Conservation (phyloP, 2,329 filamentous ascomycete species). For the Aspergillus oerlinghausenensis region DNA sequence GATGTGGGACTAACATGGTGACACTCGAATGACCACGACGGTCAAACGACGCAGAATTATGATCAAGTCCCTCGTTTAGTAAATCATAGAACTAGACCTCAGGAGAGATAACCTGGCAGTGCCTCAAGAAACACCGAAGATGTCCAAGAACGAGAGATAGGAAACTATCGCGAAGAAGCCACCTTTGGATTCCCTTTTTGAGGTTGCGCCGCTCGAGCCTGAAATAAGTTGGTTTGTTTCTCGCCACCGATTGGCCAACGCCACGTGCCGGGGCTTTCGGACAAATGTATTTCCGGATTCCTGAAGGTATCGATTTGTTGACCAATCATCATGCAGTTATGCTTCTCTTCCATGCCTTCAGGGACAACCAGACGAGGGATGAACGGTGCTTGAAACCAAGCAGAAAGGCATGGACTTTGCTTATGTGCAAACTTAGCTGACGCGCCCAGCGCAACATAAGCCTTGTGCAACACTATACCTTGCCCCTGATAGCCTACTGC, state of each 20-base stretch:
- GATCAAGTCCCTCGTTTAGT: constrained; percentile 9
- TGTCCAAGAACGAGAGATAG: constrained; percentile 1
- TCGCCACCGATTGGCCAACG: constrained; percentile 14
- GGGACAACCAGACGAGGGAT: too few species aligned
- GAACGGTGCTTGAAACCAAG: neutral
- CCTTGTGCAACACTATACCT: neutral
- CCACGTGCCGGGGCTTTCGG: constrained; percentile 12
- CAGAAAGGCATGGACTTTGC: neutral
- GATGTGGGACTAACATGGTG: constrained; percentile 26
- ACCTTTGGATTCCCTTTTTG: constrained; percentile 23
- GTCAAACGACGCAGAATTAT: constrained; percentile 19
- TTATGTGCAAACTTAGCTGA: neutral
- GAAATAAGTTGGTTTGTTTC: neutral
- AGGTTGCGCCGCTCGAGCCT: constrained; percentile 16
- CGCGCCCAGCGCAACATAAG: neutral
- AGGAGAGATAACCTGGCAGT: constrained; percentile 3
- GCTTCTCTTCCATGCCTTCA: neutral
- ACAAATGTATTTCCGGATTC: neutral
- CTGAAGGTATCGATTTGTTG: neutral
- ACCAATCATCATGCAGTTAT: neutral
- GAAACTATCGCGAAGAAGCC: constrained; percentile 19
- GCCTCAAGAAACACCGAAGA: neutral
- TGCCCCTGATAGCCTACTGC: neutral
- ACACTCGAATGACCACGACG: constrained; percentile 29
- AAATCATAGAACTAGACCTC: constrained; percentile 21